Conservation (phyloP, 2,329 filamentous ascomycete species). For the Diaporthe helianthi region DNA sequence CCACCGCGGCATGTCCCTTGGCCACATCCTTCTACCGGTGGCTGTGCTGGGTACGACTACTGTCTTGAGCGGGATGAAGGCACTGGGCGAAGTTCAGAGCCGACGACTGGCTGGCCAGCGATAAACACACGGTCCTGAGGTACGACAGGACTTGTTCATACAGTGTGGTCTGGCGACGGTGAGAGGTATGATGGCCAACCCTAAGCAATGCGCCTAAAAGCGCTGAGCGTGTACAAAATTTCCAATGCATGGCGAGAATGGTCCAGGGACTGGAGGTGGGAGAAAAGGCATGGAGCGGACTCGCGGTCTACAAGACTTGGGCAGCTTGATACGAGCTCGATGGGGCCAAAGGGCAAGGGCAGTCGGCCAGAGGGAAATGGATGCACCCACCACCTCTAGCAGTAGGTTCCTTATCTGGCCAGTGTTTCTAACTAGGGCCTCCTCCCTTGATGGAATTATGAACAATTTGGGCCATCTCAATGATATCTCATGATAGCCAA, state of each 20-base stretch:
- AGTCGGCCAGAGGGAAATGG: too few species aligned
- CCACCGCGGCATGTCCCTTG: constrained; percentile 90
- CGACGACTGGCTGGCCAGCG: constrained; percentile 79
- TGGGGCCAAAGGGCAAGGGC: too few species aligned
- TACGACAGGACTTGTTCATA: neutral
- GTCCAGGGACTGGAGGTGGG: neutral
- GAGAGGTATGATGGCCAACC: neutral
- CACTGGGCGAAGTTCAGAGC: constrained; percentile 90
- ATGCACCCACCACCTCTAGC: too few species aligned
- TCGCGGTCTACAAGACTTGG: neutral
- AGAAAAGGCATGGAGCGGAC: constrained; percentile 4
- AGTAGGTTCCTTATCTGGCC: too few species aligned
- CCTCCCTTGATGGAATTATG: neutral
- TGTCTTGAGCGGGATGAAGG: constrained; percentile 87
- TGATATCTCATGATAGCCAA: neutral
- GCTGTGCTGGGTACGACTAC: constrained; percentile 72
- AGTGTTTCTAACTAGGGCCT: too few species aligned
- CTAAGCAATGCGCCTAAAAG: neutral
- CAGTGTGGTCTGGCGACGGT: neutral
- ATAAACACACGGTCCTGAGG: constrained; percentile 43
- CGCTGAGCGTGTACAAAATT: constrained; percentile 30
- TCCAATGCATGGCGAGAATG: constrained; percentile 17
- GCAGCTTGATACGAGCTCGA: neutral
- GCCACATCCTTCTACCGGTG: constrained; percentile 82
- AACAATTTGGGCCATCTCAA: constrained; percentile 4